These are phyloP conservation scores for Quercus lobata DNA, from an alignment of 331 rosid genomes.

Conservation along the genomic window DNA sequence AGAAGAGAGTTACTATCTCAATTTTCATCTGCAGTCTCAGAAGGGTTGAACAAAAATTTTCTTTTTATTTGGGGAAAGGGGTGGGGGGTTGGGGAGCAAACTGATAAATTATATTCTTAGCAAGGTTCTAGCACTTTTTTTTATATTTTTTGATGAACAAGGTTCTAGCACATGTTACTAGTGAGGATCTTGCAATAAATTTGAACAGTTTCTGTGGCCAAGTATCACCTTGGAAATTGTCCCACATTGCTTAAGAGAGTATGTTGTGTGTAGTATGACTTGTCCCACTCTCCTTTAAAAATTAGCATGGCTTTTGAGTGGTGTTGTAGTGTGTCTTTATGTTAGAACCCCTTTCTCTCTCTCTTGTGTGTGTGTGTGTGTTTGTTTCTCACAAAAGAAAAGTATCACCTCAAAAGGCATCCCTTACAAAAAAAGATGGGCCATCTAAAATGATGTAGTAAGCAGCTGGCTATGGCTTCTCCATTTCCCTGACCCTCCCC, in stretches of 20 bases:
- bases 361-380: too few relatives aligned
- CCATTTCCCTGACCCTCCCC: neutral
- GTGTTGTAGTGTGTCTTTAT: too few relatives aligned
- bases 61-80: neutral
- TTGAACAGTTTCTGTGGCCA: neutral
- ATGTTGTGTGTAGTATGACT: too few relatives aligned
- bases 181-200: neutral
- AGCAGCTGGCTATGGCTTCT: neutral
- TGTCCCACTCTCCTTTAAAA: too few relatives aligned
- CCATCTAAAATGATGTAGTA: neutral
- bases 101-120: neutral
- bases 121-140: neutral
- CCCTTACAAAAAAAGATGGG: neutral
- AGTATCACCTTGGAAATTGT: neutral
- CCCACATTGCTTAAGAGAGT: too few relatives aligned
- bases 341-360: too few relatives aligned
- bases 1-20: slow-evolving; percentile 7
- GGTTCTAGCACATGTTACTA: neutral
- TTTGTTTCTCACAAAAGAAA: too few relatives aligned
- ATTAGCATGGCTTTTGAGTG: too few relatives aligned
- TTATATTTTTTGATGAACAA: too few relatives aligned
- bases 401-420: neutral
- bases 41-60: neutral
- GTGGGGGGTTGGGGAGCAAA: neutral
- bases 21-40: slow-evolving; percentile 1